Evolutionary conservation across 192 early-diverging fungal genomes (phyloP), one percentile per base, ranked within the genome.

Genomic region (Backusella tuberculispora): DNA sequence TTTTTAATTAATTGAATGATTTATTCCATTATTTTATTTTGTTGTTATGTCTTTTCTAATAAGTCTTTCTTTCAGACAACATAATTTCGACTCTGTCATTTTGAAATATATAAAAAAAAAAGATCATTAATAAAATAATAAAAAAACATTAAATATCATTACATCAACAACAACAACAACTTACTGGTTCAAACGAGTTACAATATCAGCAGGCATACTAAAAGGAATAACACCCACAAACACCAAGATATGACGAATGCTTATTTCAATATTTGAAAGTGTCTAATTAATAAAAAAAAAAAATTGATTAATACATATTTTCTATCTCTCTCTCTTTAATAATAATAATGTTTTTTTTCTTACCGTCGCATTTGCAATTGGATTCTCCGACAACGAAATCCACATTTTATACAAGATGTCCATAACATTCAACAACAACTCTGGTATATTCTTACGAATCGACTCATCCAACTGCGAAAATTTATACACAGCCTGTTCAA

Each of bases 181-280:
- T 77, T 72, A 77, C n/a, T 90, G 89, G 78, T 94, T 97, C 63
- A 97, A 85, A 66, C 83, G 85, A 8, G 88, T 88, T 79, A 92
- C 90, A 0, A 91, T 91, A 60, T 96, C 95, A 1, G 88, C 83
- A 15, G 96, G 92, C 80, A 97, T 93, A 13, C 93, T 82, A 84
- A 94, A 95, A 83, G 93, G 92, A 66, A 97, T 88, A 75, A 89
- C 88, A 8, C 96, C 94, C 1, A 91, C 91, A 89, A 94, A 95
- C 69, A 92, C 86, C 83, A 93, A 89, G 34, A 97, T 46, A 0
- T 89, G 83, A 50, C 91, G 85, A n/a, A 90, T 90, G 9, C 66
- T 72, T 24, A 37, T 17, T 50, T 72, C 60, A 45, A 78, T 47
- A 13, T 13, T 14, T 7, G 19, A 9, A 24, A 78, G 42, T 19